Evolutionary conservation across 2,329 filamentous ascomycete species (phyloP).

Genomic region (Cryphonectria nitschkei): DNA sequence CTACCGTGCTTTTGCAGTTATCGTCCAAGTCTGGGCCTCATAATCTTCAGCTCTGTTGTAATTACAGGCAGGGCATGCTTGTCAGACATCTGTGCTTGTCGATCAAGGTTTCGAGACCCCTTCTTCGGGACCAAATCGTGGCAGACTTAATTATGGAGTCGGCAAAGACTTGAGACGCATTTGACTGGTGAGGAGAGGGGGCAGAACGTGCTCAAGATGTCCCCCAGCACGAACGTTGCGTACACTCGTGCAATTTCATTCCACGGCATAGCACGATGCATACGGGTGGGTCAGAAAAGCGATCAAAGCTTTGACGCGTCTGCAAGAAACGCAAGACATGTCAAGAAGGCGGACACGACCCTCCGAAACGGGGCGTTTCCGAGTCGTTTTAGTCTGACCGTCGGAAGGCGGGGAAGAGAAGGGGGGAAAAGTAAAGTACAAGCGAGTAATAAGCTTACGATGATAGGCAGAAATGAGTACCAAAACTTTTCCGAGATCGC

Average conservation of each 20-base stretch:
- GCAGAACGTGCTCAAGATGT: not conserved
- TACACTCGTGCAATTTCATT: not conserved
- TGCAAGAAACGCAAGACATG: not conserved
- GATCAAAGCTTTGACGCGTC: slow-evolving; percentile 2
- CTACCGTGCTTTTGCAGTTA: not conserved
- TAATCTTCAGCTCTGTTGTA: not conserved
- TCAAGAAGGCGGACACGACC: not conserved
- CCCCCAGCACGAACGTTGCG: not conserved
- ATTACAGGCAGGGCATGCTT: not conserved
- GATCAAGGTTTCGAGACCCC: not conserved
- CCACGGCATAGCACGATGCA: not conserved
- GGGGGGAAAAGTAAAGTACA: not conserved
- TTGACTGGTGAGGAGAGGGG: not conserved
- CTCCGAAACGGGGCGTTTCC: not conserved
- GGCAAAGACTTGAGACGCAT: not conserved
- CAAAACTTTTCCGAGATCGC: not conserved
- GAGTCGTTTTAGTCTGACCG: not conserved
- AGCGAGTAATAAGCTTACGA: not conserved
- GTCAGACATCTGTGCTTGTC: slow-evolving; percentile 5
- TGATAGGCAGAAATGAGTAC: not conserved
- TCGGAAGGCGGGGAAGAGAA: not conserved
- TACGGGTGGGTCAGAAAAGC: not conserved
- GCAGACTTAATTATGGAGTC: not conserved
- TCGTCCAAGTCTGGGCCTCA: not conserved
- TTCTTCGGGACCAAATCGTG: not conserved